phyloP scores from a whole-genome alignment of 805 yeast genomes.

The Saturnispora diversa region DNA sequence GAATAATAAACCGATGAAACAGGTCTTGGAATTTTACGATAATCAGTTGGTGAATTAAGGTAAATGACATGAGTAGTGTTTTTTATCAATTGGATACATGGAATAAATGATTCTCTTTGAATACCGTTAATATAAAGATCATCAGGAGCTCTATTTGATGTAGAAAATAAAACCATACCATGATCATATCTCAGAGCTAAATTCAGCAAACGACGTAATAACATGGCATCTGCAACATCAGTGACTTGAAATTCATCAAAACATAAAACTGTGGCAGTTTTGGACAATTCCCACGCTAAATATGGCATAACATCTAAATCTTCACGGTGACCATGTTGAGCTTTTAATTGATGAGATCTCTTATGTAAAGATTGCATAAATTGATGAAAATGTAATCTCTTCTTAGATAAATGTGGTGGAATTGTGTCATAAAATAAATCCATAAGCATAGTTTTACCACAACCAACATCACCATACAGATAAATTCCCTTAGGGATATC shows the following conservation, averaged over 20 bases:
- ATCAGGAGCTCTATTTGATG: conserved; percentile 92
- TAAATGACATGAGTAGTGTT: conserved; percentile 65
- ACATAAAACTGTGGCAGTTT: conserved; percentile 69
- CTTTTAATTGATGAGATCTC: conserved; percentile 67
- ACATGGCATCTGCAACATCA: conserved; percentile 98
- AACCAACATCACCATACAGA: conserved; percentile 94
- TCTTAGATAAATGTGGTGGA: conserved; percentile 68
- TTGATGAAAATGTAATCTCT: conserved; percentile 88
- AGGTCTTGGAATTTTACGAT: conserved; percentile 82
- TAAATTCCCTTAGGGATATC: conserved; percentile 76
- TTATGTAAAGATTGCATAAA: conserved; percentile 94
- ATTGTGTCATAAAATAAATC: conserved; percentile 84
- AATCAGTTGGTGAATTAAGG: conserved; percentile 88
- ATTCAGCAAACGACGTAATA: conserved; percentile 66
- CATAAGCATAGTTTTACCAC: conserved; percentile 98
- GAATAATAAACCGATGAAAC: conserved; percentile 66
- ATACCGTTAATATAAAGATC: conserved; percentile 90
- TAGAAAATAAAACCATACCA: conserved; percentile 84
- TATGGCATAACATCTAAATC: conserved; percentile 79
- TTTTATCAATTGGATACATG: conserved; percentile 80
- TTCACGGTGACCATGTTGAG: conserved; percentile 50
- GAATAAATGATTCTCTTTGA: conserved; percentile 85
- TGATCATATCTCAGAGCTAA: conserved; percentile 61
- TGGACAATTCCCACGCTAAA: conserved; percentile 77
- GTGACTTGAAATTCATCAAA: conserved; percentile 98